phyloP scores from a whole-genome alignment of 768 basidiomycete genomes.

The Mycena chlorophos region DNA sequence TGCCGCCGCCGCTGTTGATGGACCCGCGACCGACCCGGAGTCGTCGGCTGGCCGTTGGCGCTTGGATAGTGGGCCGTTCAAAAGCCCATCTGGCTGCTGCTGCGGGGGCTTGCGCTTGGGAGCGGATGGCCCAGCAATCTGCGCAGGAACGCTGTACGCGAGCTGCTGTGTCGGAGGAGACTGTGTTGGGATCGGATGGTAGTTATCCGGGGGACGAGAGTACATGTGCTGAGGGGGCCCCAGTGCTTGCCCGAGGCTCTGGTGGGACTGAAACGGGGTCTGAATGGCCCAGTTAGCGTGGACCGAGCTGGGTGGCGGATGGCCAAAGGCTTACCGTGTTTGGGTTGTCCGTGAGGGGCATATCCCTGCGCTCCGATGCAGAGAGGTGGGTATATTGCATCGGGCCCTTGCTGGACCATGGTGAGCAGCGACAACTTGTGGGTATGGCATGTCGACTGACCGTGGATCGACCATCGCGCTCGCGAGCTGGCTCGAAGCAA shows the following conservation, averaged over 20 bases:
- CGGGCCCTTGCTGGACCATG: slow-evolving; percentile 49
- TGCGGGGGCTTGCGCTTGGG: slow-evolving; percentile 45
- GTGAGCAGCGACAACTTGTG: background rate
- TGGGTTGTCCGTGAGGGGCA: slow-evolving; percentile 51
- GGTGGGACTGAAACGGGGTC: slow-evolving; percentile 55
- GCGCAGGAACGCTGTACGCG: slow-evolving; percentile 36
- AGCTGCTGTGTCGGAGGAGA: slow-evolving; percentile 34
- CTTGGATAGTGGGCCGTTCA: slow-evolving; percentile 41
- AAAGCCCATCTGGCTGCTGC: slow-evolving; percentile 43
- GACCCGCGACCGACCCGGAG: slow-evolving; percentile 31
- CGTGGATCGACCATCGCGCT: background rate
- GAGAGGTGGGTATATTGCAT: slow-evolving; percentile 66
- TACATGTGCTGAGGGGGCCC: slow-evolving; percentile 46
- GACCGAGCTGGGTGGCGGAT: slow-evolving; percentile 29
- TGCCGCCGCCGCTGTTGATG: too few species aligned
- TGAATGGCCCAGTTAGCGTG: slow-evolving; percentile 31
- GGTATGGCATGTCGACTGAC: background rate
- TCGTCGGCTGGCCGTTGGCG: slow-evolving; percentile 50
- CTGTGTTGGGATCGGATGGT: slow-evolving; percentile 35
- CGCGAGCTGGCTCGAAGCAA: too few species aligned
- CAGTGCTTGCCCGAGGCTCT: slow-evolving; percentile 64
- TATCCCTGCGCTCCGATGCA: slow-evolving; percentile 52
- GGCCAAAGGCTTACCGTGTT: slow-evolving; percentile 51
- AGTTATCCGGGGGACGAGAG: slow-evolving; percentile 26
- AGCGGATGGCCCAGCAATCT: slow-evolving; percentile 27